Conservation (phyloP, 2,329 filamentous ascomycete species). For the Phyllosticta citribraziliensis region DNA sequence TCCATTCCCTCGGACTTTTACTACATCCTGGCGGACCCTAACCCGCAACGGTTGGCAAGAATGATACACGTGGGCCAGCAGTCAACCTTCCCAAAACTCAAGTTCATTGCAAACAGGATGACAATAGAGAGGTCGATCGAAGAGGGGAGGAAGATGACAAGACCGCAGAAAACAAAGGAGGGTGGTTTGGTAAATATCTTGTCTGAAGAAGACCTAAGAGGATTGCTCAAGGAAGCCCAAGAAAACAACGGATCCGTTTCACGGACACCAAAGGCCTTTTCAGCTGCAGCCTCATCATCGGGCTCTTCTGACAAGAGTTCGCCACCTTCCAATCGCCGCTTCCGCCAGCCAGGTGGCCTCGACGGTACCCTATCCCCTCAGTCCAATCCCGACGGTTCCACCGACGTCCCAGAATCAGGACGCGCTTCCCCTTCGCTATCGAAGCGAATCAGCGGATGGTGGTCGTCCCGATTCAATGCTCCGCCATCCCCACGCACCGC, state of each 20-base stretch:
- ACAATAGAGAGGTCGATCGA: conserved; percentile 65
- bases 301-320: conserved; percentile 20
- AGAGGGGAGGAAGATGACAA: conserved; percentile 41
- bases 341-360: neutral
- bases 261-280: conserved; percentile 17
- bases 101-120: conserved; percentile 81
- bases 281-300: conserved; percentile 23
- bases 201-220: conserved; percentile 37
- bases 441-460: conserved; percentile 24
- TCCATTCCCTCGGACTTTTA: conserved; percentile 68
- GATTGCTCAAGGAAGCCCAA: conserved; percentile 28
- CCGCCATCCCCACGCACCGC: neutral
- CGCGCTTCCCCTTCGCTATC: conserved; percentile 3
- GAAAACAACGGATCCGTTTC: conserved; percentile 20
- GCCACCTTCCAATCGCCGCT: conserved; percentile 11
- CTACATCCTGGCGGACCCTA: conserved; percentile 78
- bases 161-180: conserved; percentile 21
- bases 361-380: neutral
- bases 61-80: conserved; percentile 91
- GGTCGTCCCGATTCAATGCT: conserved; percentile 21
- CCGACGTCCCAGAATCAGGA: neutral
- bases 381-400: neutral
- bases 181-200: conserved; percentile 30
- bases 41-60: conserved; percentile 60
- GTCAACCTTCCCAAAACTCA: conserved; percentile 80